Evolutionary conservation across 164 flowering plant species (phyloP), one percentile per base, ranked within the genome.

Genomic region (Litsea cubeba): DNA sequence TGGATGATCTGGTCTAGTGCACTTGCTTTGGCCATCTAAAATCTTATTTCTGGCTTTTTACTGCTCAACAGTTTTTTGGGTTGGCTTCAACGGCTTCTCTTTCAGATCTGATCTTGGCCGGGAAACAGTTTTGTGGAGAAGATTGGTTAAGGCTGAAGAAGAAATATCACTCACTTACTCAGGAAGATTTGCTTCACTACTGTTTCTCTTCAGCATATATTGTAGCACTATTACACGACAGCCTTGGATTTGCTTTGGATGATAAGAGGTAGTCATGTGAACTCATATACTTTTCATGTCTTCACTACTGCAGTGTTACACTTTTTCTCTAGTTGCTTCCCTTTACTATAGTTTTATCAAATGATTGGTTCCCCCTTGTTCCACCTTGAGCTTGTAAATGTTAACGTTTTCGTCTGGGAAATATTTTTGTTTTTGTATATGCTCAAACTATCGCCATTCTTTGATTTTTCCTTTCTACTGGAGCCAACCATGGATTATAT

Each of bases 181-280:
- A 86, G 46, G 98, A 91, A 75, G 97, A 91, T 78, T 80, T 93
- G 72, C 75, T 78, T 63, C 91, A 76, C 7, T 92, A 90, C 79
- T 95, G 99, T 80, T 95, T 95, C 83, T 93, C 98, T 70, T 92
- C 99, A 15, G 99, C 99, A 65, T 95, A 95, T 81, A 95, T 93
- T 70, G 90, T 93, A 66, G 97, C 99, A 71, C 76, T 93, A 40
- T 90, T 93, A 62, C 96, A 93, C 77, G 98, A 93, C 76, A 86
- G 97, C 75, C 93, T 93, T 76, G 98, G 91, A 76, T 82, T 95
- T 78, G 80, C 87, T 71, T 75, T 89, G 83, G 85, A 93, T 75
- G 98, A 95, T 75, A 75, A 78, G 69, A 92, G 98, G 99, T 93
- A 84, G 12, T 62, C 51, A 7, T 68, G 5, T 68, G 23, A 10